Evolutionary conservation across 805 yeast species (phyloP).

Genomic region (Kregervanrija delftensis): DNA sequence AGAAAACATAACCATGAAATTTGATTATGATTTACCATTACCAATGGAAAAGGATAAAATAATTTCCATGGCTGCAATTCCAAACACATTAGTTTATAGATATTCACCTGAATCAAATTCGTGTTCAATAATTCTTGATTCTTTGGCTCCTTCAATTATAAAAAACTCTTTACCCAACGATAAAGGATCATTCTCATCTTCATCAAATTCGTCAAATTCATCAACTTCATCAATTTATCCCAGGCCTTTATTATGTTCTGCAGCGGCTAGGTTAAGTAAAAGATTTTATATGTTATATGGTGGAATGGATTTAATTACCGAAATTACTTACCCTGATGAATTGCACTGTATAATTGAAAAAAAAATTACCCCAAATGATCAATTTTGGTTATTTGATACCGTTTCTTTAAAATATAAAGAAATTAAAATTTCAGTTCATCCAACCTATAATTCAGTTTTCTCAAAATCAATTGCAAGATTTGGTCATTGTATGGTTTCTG

Average conservation of each 20-base stretch:
- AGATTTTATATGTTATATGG: slow-evolving; percentile 59
- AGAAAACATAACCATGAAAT: slow-evolving; percentile 23
- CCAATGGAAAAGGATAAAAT: slow-evolving; percentile 38
- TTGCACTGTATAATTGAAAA: slow-evolving; percentile 34
- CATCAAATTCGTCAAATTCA: slow-evolving; percentile 9
- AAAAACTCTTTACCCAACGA: background rate
- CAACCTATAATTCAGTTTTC: slow-evolving; percentile 19
- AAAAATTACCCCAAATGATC: slow-evolving; percentile 30
- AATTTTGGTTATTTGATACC: slow-evolving; percentile 55
- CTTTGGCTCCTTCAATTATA: slow-evolving; percentile 2
- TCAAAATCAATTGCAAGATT: slow-evolving; percentile 27
- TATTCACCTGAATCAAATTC: slow-evolving; percentile 35
- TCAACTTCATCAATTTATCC: slow-evolving; percentile 27
- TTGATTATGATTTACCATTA: slow-evolving; percentile 35
- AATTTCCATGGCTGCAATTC: slow-evolving; percentile 34
- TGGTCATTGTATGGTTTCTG: slow-evolving; percentile 21
- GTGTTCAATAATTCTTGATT: slow-evolving; percentile 19
- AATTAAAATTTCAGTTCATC: slow-evolving; percentile 30
- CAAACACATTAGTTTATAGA: slow-evolving; percentile 31
- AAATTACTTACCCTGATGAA: slow-evolving; percentile 19
- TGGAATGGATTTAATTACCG: slow-evolving; percentile 48
- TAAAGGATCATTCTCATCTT: background rate
- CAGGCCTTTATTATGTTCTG: slow-evolving; percentile 42
- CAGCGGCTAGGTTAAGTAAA: slow-evolving; percentile 44
- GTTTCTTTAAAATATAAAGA: slow-evolving; percentile 41